Conservation (phyloP, 2,329 filamentous ascomycete species). For the Aureobasidium sp. region DNA sequence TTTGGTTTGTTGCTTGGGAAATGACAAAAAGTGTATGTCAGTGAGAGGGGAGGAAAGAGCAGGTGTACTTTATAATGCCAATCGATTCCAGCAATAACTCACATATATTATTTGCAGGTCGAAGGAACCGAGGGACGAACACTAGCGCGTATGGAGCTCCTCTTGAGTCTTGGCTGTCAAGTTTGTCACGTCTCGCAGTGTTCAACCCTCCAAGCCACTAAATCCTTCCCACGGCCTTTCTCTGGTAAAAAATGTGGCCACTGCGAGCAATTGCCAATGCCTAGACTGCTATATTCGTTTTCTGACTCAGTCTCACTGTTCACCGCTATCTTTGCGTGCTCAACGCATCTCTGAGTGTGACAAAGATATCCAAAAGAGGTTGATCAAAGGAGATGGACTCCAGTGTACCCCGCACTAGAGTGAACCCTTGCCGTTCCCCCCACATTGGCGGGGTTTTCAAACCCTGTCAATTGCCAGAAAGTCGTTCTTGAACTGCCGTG, state of each 20-base stretch:
- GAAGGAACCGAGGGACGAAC: not conserved
- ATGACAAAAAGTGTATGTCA: not conserved
- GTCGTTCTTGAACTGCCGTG: not conserved
- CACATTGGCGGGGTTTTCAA: not conserved
- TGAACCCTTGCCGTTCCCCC: not conserved
- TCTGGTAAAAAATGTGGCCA: not conserved
- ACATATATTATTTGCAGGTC: not conserved
- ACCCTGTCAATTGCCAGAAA: not conserved
- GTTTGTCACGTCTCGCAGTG: not conserved
- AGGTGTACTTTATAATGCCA: not conserved
- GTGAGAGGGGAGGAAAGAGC: not conserved
- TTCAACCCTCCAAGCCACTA: not conserved
- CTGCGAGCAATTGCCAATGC: not conserved
- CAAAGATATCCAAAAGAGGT: not conserved
- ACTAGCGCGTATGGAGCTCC: not conserved
- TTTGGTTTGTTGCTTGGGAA: not conserved
- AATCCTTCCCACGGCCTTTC: not conserved
- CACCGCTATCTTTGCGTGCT: not conserved
- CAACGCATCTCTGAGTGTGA: not conserved
- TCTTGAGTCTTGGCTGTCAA: not conserved
- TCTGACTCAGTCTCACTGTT: not conserved
- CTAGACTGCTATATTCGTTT: not conserved
- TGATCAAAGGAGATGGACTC: not conserved
- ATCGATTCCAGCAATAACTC: not conserved
- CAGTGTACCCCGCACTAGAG: not conserved